These are phyloP conservation scores for Mucor irregularis DNA, from an alignment of 371 early-diverging fungal species.

Conservation along the genomic window DNA sequence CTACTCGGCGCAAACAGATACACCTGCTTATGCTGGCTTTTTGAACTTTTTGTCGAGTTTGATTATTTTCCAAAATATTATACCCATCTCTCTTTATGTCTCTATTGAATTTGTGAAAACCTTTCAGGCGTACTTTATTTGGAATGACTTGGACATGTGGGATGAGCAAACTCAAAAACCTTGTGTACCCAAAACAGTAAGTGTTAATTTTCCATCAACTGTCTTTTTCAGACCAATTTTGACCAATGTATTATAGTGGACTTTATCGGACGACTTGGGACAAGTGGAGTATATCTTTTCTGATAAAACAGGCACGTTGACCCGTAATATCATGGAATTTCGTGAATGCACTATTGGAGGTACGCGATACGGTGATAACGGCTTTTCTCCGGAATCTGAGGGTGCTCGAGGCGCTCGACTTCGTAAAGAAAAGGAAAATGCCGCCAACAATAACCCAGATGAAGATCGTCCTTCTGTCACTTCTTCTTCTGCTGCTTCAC, in stretches of 20 bases:
- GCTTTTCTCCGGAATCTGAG: slow-evolving; percentile 62
- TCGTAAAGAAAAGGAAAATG: slow-evolving; percentile 38
- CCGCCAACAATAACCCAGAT: slow-evolving; percentile 12
- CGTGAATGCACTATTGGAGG: slow-evolving; percentile 87
- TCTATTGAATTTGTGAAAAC: slow-evolving; percentile 89
- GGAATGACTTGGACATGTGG: slow-evolving; percentile 84
- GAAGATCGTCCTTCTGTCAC: slow-evolving; percentile 6
- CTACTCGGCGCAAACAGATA: slow-evolving; percentile 34
- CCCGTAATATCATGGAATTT: slow-evolving; percentile 92
- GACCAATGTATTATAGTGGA: slow-evolving; percentile 59
- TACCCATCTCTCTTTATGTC: slow-evolving; percentile 97
- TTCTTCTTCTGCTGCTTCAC: background rate
- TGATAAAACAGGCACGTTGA: slow-evolving; percentile 98
- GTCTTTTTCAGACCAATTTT: background rate
- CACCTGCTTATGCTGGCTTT: slow-evolving; percentile 51
- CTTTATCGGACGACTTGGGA: slow-evolving; percentile 94
- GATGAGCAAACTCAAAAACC: slow-evolving; percentile 65
- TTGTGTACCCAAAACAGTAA: slow-evolving; percentile 73
- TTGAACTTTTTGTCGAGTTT: slow-evolving; percentile 71
- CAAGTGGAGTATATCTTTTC: slow-evolving; percentile 95
- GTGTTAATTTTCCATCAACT: slow-evolving; percentile 6
- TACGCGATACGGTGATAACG: slow-evolving; percentile 77
- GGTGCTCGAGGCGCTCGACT: slow-evolving; percentile 55
- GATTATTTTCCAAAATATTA: slow-evolving; percentile 93
- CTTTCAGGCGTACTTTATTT: slow-evolving; percentile 84